Conservation (phyloP, 495 filamentous ascomycete species). For the Podospora bellae-mahoneyi region DNA sequence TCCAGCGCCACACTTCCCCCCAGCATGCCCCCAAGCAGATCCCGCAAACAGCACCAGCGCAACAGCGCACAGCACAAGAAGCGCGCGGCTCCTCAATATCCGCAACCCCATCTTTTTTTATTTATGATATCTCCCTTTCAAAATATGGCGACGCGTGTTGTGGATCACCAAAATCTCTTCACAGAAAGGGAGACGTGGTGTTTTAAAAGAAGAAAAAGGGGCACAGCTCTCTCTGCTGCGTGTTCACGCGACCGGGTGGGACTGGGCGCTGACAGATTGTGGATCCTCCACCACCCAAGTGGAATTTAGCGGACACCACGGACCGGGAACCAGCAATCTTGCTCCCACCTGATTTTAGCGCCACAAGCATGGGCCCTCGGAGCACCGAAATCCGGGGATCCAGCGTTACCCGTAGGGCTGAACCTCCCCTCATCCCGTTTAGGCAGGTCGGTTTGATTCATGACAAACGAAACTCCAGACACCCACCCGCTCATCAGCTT, state of each 20-base stretch:
- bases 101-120: background rate
- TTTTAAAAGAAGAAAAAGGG: background rate
- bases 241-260: background rate
- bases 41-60: background rate
- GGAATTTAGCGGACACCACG: background rate
- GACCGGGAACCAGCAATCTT: background rate
- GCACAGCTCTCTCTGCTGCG: too few species aligned
- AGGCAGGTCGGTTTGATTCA: background rate
- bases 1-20: too few species aligned
- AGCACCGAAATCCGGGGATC: background rate
- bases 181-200: background rate
- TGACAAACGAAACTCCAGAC: background rate
- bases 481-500: background rate
- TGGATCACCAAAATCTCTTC: too few species aligned
- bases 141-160: too few species aligned
- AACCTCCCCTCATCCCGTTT: background rate
- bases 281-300: background rate
- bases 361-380: background rate
- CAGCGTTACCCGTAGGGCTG: conserved; percentile 15
- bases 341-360: background rate
- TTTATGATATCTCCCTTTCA: too few species aligned
- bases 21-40: background rate
- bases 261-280: background rate
- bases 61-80: background rate
- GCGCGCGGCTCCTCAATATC: background rate